These are phyloP conservation scores for Mrakia gelida DNA, from an alignment of 768 basidiomycete species.

Conservation along the genomic window DNA sequence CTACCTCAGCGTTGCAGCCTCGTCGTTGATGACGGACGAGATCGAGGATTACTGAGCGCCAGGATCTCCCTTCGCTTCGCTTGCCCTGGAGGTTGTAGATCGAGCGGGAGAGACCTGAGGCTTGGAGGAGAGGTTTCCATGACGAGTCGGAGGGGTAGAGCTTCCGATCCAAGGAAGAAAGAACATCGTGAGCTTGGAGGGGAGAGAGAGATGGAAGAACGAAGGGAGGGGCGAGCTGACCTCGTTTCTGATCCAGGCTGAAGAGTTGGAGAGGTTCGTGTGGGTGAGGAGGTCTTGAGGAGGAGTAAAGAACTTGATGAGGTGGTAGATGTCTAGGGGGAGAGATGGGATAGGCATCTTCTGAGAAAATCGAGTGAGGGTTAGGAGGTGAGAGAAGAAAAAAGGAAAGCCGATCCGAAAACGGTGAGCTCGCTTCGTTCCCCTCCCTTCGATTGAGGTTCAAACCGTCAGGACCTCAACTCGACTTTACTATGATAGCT, in stretches of 20 bases:
- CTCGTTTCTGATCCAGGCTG: background rate
- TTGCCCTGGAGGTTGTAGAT: background rate
- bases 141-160: background rate
- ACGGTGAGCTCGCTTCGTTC: background rate
- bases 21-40: background rate
- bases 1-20: background rate
- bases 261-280: background rate
- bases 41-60: background rate
- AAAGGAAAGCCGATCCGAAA: too few relatives aligned
- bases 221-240: background rate
- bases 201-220: background rate
- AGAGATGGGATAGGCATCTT: background rate
- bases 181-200: background rate
- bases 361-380: too few relatives aligned
- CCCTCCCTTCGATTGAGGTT: too few relatives aligned
- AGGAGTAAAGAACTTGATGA: conserved; percentile 1
- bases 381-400: too few relatives aligned
- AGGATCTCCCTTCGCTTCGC: background rate
- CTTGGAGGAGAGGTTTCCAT: background rate
- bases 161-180: background rate
- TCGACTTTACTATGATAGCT: background rate
- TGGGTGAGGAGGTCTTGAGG: background rate
- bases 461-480: too few relatives aligned
- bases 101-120: background rate
- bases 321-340: background rate